Percentiles rank a stretch among this genome's conserved stretches.
Conservation (phyloP, 2,329 filamentous ascomycete species). For the Dactylonectria macrodidyma region DNA sequence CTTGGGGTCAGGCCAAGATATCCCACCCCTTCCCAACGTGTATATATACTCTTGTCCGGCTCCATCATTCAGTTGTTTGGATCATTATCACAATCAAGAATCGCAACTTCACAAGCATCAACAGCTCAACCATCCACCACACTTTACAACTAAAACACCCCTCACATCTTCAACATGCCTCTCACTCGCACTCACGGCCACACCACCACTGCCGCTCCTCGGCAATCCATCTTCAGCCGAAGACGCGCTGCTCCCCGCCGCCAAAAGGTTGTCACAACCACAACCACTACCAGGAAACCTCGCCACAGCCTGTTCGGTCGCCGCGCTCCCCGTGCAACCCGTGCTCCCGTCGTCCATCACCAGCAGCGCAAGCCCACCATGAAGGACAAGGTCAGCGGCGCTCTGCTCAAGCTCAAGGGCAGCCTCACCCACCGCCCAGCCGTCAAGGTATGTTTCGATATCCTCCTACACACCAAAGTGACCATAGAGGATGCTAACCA, state of each 20-base stretch:
- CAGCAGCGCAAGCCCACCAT: constrained; percentile 78
- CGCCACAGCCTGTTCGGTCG: constrained; percentile 60
- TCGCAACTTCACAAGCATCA: background rate
- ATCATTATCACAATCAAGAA: background rate
- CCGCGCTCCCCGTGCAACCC: constrained; percentile 52
- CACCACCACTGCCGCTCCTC: constrained; percentile 41
- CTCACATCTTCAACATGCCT: constrained; percentile 50
- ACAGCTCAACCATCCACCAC: constrained; percentile 8
- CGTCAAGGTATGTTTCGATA: constrained; percentile 71
- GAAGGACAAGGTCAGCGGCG: constrained; percentile 84
- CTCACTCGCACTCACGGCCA: constrained; percentile 45
- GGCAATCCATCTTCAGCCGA: constrained; percentile 47
- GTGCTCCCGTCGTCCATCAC: constrained; percentile 63
- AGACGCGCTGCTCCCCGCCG: constrained; percentile 46
- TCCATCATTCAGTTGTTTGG: background rate
- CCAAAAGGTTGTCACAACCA: constrained; percentile 50
- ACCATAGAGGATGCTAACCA: constrained; percentile 22
- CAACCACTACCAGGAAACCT: constrained; percentile 60
- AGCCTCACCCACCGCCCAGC: constrained; percentile 78
- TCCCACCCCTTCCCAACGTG: background rate
- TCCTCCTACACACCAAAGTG: too few relatives aligned
- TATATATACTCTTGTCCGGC: constrained; percentile 23
- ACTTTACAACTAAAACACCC: constrained; percentile 15
- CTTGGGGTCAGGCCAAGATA: background rate
- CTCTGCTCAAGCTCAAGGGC: constrained; percentile 81